Base-by-base conservation (phyloP, 2,329 filamentous ascomycete species). In the Phyllosticta citribraziliensis region DNA sequence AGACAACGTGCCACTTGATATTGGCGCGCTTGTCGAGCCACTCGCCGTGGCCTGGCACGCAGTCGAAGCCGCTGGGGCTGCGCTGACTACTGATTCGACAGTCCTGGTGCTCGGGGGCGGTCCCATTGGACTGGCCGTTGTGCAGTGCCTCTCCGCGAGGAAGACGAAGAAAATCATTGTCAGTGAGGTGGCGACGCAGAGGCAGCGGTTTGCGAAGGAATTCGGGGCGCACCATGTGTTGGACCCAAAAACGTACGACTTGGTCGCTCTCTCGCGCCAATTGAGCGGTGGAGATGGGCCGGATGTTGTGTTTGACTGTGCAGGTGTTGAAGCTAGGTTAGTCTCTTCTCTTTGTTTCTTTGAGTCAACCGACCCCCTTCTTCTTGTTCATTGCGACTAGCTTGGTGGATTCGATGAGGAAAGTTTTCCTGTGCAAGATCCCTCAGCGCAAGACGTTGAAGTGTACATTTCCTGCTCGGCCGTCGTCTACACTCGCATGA, bases 11-110 rank as follows among this genome's bases (percentile, higher is more conserved):
- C 73, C 77, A 0, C 74, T 84, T 20, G 79, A 83, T 52, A 73
- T 83, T 17, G 81, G 69, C 58, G 84, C 85, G 0, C 74, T 88
- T 2, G 79, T 87, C 6, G 85, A 88, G 65, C 85, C 85, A 0
- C 72, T 88, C 2, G 76, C 83, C 0, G 84, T 88, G 0, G 84
- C 82, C 9, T 87, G 84, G 84, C 85, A 88, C 66, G 84, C 83
- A 0, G 53, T 56, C 11, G 33, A 55, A 17, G 55, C 60, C 2
- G 54, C 55, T 6, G 24, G n/a, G 14, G 53, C 25, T 3, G 11
- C 53, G 1, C 24, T 60, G 35, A 56, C 22, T 8, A 62, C 71
- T 2, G 78, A 77, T 1, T 75, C 81, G 14, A 75, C 74, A 0
- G 80, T 80, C 1, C 67, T 87, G 20, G 76, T 88, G 6, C 71